phyloP scores from a whole-genome alignment of 2,329 filamentous ascomycete genomes.

The Orbilia javanica region DNA sequence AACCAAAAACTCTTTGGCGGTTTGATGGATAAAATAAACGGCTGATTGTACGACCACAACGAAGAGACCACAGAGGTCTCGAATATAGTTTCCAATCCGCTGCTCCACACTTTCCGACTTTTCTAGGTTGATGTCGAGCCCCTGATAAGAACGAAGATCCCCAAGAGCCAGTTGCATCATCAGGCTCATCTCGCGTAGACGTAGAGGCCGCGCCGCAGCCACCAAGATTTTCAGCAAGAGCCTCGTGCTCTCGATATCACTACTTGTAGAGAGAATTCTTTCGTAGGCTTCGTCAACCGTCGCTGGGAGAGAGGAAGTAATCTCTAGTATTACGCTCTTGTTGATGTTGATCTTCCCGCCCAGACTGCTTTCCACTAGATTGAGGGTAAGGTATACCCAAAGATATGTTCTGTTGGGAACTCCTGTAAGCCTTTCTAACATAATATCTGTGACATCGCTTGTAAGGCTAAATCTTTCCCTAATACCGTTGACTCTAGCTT shows the following conservation, averaged over 20 bases:
- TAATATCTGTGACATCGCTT: conserved; percentile 38
- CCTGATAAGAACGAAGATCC: conserved; percentile 27
- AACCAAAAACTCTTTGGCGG: conserved; percentile 65
- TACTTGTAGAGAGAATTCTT: conserved; percentile 63
- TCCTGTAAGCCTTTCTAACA: conserved; percentile 57
- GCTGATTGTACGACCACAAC: conserved; percentile 63
- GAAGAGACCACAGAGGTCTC: conserved; percentile 65
- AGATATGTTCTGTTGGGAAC: conserved; percentile 64
- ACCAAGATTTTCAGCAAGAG: conserved; percentile 54
- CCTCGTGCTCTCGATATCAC: conserved; percentile 60
- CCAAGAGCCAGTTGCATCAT: conserved; percentile 60
- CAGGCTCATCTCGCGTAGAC: conserved; percentile 63
- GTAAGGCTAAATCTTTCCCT: conserved; percentile 60
- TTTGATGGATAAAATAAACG: conserved; percentile 62
- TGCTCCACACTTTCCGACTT: conserved; percentile 31
- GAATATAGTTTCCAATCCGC: conserved; percentile 59
- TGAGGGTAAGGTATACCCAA: conserved; percentile 65
- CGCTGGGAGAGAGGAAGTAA: conserved; percentile 60
- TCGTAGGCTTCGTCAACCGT: conserved; percentile 65
- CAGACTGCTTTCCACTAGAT: conserved; percentile 62
- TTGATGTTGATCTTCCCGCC: conserved; percentile 59
- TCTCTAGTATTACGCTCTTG: conserved; percentile 57
- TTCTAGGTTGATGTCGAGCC: conserved; percentile 54
- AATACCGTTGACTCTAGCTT: conserved; percentile 61
- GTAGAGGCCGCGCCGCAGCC: conserved; percentile 64